Percentiles rank a stretch among this genome's conserved stretches.
Conservation (phyloP, 2,329 filamentous ascomycete genomes). For the Mollisiaceae sp. region DNA sequence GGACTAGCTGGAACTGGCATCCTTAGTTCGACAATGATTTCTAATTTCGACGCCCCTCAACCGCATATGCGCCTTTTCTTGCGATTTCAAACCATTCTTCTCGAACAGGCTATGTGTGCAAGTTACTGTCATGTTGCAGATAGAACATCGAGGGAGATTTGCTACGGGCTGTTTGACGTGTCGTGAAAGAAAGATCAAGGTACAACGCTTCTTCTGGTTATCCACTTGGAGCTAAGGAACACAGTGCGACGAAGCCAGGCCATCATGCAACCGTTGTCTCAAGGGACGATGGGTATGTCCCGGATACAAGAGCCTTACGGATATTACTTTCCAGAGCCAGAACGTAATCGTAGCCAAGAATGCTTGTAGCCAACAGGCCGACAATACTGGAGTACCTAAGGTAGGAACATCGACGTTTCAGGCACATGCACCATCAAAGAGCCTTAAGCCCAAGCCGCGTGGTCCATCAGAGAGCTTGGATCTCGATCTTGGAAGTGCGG, state of each 20-base stretch:
- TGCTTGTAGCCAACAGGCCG: neutral
- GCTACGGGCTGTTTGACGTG: neutral
- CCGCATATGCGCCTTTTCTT: no score
- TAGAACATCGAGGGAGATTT: constrained; percentile 3
- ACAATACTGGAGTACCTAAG: neutral
- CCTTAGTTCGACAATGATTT: neutral
- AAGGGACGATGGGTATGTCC: constrained; percentile 3
- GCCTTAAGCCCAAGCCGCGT: neutral
- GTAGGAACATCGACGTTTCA: neutral
- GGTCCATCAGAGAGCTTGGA: neutral
- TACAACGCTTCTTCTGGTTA: neutral
- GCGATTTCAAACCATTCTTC: neutral
- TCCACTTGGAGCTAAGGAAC: neutral
- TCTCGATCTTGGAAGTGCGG: neutral
- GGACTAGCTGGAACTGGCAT: neutral
- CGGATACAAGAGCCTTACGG: neutral
- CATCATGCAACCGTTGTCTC: constrained; percentile 2
- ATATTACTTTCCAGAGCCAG: neutral
- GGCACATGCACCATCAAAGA: neutral
- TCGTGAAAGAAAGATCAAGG: neutral
- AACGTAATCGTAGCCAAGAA: neutral
- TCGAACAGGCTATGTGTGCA: neutral
- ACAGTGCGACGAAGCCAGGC: constrained; percentile 1
- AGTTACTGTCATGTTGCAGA: neutral
- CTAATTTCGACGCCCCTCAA: neutral